Conservation (phyloP, 2,329 filamentous ascomycete species). For the Pyrenophora seminiperda region DNA sequence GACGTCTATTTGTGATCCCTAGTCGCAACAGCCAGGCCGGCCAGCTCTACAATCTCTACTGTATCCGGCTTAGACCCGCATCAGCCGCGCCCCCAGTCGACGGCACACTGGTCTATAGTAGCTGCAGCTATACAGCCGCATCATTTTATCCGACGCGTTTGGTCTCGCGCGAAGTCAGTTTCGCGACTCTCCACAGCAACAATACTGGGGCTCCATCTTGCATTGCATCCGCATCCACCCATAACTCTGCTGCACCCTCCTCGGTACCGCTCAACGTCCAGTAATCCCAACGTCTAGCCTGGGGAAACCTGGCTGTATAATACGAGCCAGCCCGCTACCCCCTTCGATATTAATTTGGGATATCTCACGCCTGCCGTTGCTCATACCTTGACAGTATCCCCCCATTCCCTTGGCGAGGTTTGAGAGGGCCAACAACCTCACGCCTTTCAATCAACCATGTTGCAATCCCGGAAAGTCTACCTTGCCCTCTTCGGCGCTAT, state of each 20-base stretch:
- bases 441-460: constrained; percentile 20
- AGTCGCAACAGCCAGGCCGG: constrained; percentile 13
- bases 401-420: constrained; percentile 6
- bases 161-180: constrained; percentile 27
- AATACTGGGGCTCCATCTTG: constrained; percentile 28
- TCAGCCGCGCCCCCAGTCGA: constrained; percentile 37
- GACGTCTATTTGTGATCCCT: constrained; percentile 24
- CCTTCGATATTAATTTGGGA: background rate
- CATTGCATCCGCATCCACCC: constrained; percentile 26
- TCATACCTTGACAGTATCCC: constrained; percentile 5
- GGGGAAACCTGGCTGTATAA: constrained; percentile 9
- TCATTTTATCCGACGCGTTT: constrained; percentile 41
- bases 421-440: constrained; percentile 8
- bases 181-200: constrained; percentile 38
- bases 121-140: constrained; percentile 21
- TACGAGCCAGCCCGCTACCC: background rate
- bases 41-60: constrained; percentile 19
- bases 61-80: constrained; percentile 31
- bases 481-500: constrained; percentile 41
- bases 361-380: background rate
- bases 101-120: constrained; percentile 24
- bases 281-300: constrained; percentile 8
- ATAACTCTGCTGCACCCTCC: constrained; percentile 8
- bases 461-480: constrained; percentile 37
- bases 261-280: constrained; percentile 9